Base-by-base conservation (phyloP, 192 early-diverging fungal species). In the Backusella mclennaniae region DNA sequence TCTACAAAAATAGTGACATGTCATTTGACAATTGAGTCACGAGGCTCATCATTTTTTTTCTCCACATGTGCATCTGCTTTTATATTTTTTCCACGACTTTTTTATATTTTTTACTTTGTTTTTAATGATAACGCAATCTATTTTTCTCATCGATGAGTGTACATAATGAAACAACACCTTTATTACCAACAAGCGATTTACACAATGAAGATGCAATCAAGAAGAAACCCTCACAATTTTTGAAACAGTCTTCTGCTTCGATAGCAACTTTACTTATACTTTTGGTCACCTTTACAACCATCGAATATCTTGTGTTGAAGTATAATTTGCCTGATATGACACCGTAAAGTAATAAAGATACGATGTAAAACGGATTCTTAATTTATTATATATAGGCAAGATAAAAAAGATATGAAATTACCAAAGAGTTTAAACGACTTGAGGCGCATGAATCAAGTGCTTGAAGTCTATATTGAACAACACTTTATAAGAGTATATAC, bases 361-460 rank as follows among this genome's bases (percentile, higher is more conserved):
- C 35, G 21, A 9, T 15, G n/a, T 38, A 33, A 52, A 56, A 38
- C 42, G 67, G 36, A 71, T 49, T 69, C 38, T 77, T 67, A 59
- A 7, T 17, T 73, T 35, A 75, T 42, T 56, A 39, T 80, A 1
- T 26, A 14, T 63, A 90, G 89, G n/a, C 80, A 84, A 39, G 82
- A 88, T 9, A 76, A 80, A 9, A 80, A 85, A 33, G 79, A 78
- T 33, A 15, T 88, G 49, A 85, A 85, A 53, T 78, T 90, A 12
- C 89, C 89, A 41, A 83, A 79, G 39, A 83, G 81, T 29, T 46
- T 90, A 17, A 82, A 87, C 42, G 85, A 90, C 41, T 73, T 90
- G 14, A 80, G 76, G 39, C 72, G 69, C 12, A 69, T 90, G 53
- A 86, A 88, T 73, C 78, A 81, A 59, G 75, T 88, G 17, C 68